Percentiles rank a stretch among this genome's conserved stretches.
phyloP scores from a whole-genome alignment of 2,329 filamentous ascomycete genomes.

The Sphaceloma murrayae region DNA sequence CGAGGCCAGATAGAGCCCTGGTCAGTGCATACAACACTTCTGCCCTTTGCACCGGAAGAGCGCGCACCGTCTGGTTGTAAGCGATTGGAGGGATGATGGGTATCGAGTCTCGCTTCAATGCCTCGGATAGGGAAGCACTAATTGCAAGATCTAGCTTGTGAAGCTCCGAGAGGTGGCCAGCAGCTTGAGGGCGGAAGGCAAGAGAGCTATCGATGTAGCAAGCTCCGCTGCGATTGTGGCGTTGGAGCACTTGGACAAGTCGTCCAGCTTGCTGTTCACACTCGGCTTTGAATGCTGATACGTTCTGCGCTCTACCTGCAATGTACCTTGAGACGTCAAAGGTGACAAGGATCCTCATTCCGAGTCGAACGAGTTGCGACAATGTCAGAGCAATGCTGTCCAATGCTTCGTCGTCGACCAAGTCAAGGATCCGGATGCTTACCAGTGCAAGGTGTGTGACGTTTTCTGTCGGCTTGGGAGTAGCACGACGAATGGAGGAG shows the following conservation, averaged over 20 bases:
- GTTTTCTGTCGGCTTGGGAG: slow-evolving; percentile 32
- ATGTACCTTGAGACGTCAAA: slow-evolving; percentile 45
- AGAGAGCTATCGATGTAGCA: slow-evolving; percentile 54
- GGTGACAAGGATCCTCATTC: slow-evolving; percentile 72
- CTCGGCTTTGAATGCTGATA: slow-evolving; percentile 12
- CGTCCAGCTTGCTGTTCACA: slow-evolving; percentile 56
- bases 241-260: slow-evolving; percentile 64
- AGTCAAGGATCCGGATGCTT: slow-evolving; percentile 67
- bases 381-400: slow-evolving; percentile 73
- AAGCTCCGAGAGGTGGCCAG: neutral
- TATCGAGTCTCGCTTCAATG: slow-evolving; percentile 58
- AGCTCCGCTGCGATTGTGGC: slow-evolving; percentile 56
- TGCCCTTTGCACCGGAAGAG: slow-evolving; percentile 44
- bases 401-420: slow-evolving; percentile 58
- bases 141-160: slow-evolving; percentile 30
- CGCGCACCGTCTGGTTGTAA: slow-evolving; percentile 44
- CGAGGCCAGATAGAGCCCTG: slow-evolving; percentile 61
- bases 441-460: slow-evolving; percentile 69
- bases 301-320: neutral
- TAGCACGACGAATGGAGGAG: slow-evolving; percentile 26
- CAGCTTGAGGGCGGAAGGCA: neutral
- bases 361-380: slow-evolving; percentile 70
- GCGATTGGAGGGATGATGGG: slow-evolving; percentile 59
- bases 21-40: slow-evolving; percentile 69
- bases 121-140: slow-evolving; percentile 43